These are phyloP conservation scores for Pseudocercospora eumusae DNA, from an alignment of 2,329 filamentous ascomycete genomes.

Conservation along the genomic window DNA sequence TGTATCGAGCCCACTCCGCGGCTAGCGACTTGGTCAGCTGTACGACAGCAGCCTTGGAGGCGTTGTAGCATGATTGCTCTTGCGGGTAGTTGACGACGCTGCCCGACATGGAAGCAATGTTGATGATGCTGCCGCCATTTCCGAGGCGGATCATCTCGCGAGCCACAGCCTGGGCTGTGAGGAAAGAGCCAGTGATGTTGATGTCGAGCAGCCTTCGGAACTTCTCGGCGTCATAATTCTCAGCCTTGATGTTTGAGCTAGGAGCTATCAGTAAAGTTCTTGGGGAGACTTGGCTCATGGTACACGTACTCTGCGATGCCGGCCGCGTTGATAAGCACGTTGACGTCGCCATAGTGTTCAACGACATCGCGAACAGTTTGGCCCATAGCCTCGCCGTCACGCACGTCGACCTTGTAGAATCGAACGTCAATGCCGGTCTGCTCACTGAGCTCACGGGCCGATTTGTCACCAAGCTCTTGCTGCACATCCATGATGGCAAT, in stretches of 20 bases:
- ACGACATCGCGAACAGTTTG: conserved; percentile 68
- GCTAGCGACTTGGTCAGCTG: conserved; percentile 78
- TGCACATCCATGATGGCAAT: conserved; percentile 77
- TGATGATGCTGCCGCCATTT: conserved; percentile 71
- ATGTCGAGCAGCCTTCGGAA: conserved; percentile 79
- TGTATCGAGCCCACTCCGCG: conserved; percentile 80
- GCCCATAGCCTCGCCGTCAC: conserved; percentile 68
- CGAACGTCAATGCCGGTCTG: conserved; percentile 72
- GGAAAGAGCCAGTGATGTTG: conserved; percentile 77
- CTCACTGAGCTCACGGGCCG: conserved; percentile 68
- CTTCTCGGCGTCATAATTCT: conserved; percentile 73
- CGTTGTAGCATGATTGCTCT: conserved; percentile 81
- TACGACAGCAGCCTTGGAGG: conserved; percentile 77
- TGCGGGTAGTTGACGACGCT: conserved; percentile 58
- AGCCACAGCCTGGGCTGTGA: conserved; percentile 64
- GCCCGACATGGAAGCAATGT: conserved; percentile 67
- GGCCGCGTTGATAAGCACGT: conserved; percentile 77
- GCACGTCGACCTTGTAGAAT: conserved; percentile 79
- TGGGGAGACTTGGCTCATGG: not conserved
- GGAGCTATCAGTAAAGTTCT: conserved; percentile 21
- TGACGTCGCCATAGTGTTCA: conserved; percentile 66
- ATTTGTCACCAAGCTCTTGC: conserved; percentile 70
- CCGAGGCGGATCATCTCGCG: conserved; percentile 67
- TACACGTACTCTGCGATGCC: conserved; percentile 69
- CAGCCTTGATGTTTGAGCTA: conserved; percentile 77